Evolutionary conservation across 148 eudicot genomes (phyloP), one percentile per base, ranked within the genome.

Genomic region (Pharnaceum exiguum): DNA sequence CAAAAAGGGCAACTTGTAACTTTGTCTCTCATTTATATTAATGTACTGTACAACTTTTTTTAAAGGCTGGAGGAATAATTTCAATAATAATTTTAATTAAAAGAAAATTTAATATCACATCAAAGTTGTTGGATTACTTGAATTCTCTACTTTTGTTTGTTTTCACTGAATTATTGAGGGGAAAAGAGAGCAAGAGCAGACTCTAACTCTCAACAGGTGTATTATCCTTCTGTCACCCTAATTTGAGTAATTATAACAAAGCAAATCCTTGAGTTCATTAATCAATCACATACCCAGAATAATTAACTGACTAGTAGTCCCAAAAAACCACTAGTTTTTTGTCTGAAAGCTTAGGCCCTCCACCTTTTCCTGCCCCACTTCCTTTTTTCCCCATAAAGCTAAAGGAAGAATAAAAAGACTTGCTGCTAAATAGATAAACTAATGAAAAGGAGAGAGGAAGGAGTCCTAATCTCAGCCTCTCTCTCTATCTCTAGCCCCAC

Each of bases 321-420:
- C 67, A 62, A 49, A 55, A 51, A 44, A 31, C 63, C 74, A 70
- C 74, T 70, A 62, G 63, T 70, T 26, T 62, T 70, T 70, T 70
- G 74, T 70, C 57, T 62, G 66, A 69, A 62, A 69, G 73, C 73
- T 35, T 38, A 55, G 63, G 42, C 63, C 63, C 55, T 40, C 74
- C 47, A 36, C 67, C 71, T 84, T 81, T 69, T 46, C 46, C 57
- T 47, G 59, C 71, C 71, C 77, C 63, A 55, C 63, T 70, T 70
- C 60, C 58, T 43, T 64, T 69, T 81, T 78, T 75, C 70, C 52
- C 66, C 53, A 75, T 68, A 87, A 84, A 84, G 83, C 63, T 70
- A 87, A 60, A 77, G 68, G 48, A 71, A 68, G 71, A 75, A 68
- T 54, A 63, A 29, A 61, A 51, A 59, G 54, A 46, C 29, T 40